Conservation (phyloP, 495 filamentous ascomycete genomes). For the Bathelium albidoporum region DNA sequence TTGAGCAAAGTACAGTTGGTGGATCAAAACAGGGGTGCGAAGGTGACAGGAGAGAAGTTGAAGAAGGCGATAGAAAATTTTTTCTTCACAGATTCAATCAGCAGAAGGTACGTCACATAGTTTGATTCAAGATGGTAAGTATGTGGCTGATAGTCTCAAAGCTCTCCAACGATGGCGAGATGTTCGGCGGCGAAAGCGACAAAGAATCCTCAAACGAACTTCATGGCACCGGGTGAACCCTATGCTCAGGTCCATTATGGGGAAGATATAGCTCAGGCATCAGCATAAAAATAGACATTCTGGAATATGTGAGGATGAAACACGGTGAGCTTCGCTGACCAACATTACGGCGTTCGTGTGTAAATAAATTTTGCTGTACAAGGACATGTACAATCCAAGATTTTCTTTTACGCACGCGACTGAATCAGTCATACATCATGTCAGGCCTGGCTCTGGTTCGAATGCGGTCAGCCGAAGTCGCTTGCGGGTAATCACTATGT, state of each 20-base stretch:
- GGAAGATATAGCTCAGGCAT: background rate
- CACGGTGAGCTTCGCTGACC: background rate
- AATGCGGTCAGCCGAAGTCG: too few species aligned
- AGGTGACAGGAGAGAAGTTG: conserved; percentile 55
- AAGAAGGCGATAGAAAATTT: conserved; percentile 86
- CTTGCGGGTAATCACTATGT: too few species aligned
- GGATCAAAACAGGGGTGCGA: conserved; percentile 84
- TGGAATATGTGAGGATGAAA: background rate
- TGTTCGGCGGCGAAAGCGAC: conserved; percentile 75
- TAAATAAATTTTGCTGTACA: background rate
- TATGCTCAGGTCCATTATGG: conserved; percentile 17
- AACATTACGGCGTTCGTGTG: background rate
- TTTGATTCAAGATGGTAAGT: too few species aligned
- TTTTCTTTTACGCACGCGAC: too few species aligned
- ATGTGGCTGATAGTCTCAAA: conserved; percentile 35
- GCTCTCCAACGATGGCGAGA: conserved; percentile 93
- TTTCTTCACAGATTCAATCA: conserved; percentile 94
- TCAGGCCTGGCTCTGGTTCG: too few species aligned
- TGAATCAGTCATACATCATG: too few species aligned
- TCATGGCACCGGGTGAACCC: conserved; percentile 63
- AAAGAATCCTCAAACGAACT: conserved; percentile 64
- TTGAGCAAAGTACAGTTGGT: conserved; percentile 86
- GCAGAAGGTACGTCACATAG: conserved; percentile 59
- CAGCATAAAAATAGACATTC: background rate
- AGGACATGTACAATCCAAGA: background rate